Conservation (phyloP, 805 yeast species). For the Candida vaughaniae region DNA sequence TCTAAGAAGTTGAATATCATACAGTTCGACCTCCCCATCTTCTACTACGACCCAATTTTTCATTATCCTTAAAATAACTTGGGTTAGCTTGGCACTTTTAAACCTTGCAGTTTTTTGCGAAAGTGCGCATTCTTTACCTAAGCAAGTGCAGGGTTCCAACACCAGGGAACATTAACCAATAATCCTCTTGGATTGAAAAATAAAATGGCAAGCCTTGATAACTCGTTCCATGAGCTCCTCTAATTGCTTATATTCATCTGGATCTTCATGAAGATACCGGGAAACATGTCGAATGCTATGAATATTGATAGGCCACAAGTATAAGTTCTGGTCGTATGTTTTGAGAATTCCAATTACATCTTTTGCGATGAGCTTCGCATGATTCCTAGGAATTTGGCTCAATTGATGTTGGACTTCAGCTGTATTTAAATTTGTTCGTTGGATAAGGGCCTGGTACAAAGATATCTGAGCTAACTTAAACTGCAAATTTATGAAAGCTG, state of each 20-base stretch:
- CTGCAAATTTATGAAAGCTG: constrained; percentile 32
- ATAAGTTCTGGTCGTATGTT: constrained; percentile 33
- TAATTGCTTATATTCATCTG: constrained; percentile 17
- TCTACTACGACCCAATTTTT: constrained; percentile 3
- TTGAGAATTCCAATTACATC: constrained; percentile 39
- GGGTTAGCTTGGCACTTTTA: no score
- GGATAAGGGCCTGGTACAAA: constrained; percentile 27
- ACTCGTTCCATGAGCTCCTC: constrained; percentile 20
- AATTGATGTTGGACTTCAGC: constrained; percentile 19
- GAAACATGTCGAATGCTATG: constrained; percentile 32
- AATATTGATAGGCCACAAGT: constrained; percentile 35
- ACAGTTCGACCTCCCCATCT: neutral
- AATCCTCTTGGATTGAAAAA: constrained; percentile 13
- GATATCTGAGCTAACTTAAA: constrained; percentile 28
- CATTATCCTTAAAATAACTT: neutral
- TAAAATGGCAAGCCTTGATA: constrained; percentile 15
- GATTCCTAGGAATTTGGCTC: constrained; percentile 23
- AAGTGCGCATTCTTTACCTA: no score
- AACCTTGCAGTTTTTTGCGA: no score
- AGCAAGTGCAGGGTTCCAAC: no score
- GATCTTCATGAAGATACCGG: constrained; percentile 22
- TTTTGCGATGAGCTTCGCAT: constrained; percentile 26
- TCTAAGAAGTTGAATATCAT: constrained; percentile 12
- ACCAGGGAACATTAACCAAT: constrained; percentile 14
- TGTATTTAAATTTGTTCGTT: constrained; percentile 15